Percentiles rank a stretch among this genome's conserved stretches.
Conservation (phyloP, 108 stramenopile species). For the Cyclotella baltica region DNA sequence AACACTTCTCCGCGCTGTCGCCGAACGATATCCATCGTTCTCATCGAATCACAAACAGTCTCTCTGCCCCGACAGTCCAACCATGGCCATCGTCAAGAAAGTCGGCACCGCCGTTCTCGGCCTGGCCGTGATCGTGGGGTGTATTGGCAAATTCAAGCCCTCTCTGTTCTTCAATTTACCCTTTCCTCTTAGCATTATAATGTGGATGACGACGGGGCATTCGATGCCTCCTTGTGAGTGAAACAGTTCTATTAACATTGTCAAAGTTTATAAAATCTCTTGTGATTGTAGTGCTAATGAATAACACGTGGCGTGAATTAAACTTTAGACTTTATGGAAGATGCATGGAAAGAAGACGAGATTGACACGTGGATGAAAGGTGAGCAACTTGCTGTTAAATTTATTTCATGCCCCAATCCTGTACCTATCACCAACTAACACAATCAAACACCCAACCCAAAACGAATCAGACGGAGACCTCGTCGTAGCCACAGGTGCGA, state of each 20-base stretch:
- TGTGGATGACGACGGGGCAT: conserved; percentile 54
- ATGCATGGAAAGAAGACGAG: conserved; percentile 49
- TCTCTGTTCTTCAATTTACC: conserved; percentile 47
- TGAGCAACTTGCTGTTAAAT: not conserved
- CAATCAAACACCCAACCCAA: not conserved
- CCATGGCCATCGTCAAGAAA: conserved; percentile 41
- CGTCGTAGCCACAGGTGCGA: conserved; percentile 48
- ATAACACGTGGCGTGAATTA: not conserved
- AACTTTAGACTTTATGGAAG: conserved; percentile 29
- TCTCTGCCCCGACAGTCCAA: too few species aligned
- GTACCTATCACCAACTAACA: not conserved
- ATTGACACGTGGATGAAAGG: conserved; percentile 54
- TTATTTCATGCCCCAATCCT: not conserved
- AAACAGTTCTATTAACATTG: too few species aligned
- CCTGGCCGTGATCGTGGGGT: conserved; percentile 45
- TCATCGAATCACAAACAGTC: too few species aligned
- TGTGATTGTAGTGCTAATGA: not conserved
- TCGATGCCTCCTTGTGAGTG: conserved; percentile 52
- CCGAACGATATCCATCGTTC: too few species aligned
- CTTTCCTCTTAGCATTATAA: conserved; percentile 50
- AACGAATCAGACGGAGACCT: conserved; percentile 49
- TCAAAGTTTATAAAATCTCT: not conserved
- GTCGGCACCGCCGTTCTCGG: conserved; percentile 43
- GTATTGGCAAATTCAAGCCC: conserved; percentile 43
- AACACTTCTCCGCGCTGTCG: too few species aligned